phyloP scores from a whole-genome alignment of 2,329 filamentous ascomycete genomes.

The Hysterium pulicare region DNA sequence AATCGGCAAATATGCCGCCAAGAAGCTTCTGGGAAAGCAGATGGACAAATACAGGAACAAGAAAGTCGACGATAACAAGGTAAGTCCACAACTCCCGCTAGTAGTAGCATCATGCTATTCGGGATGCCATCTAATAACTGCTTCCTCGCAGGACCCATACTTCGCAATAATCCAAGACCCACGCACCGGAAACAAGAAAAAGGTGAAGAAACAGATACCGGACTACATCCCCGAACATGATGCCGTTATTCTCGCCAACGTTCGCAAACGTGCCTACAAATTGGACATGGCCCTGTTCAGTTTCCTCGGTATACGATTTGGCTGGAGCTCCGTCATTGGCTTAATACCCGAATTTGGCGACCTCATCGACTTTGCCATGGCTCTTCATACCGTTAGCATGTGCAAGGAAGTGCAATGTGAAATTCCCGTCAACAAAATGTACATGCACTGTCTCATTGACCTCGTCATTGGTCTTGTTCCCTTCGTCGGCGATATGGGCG shows the following conservation, averaged over 20 bases:
- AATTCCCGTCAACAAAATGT: conserved; percentile 67
- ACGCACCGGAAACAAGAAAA: conserved; percentile 76
- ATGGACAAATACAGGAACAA: conserved; percentile 48
- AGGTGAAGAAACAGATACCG: conserved; percentile 79
- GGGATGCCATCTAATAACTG: conserved; percentile 7
- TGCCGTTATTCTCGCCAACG: conserved; percentile 74
- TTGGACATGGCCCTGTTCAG: conserved; percentile 84
- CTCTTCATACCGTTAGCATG: conserved; percentile 69
- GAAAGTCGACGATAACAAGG: conserved; percentile 39
- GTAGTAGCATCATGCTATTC: no score
- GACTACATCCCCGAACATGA: conserved; percentile 81
- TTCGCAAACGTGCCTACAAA: conserved; percentile 79
- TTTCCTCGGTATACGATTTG: conserved; percentile 77
- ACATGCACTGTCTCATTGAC: conserved; percentile 73
- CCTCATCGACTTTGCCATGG: conserved; percentile 67
- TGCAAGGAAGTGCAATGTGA: conserved; percentile 75
- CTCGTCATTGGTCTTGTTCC: conserved; percentile 72
- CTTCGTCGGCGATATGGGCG: conserved; percentile 70
- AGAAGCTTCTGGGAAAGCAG: conserved; percentile 47
- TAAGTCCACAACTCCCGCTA: conserved; percentile 27
- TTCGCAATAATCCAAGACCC: conserved; percentile 79
- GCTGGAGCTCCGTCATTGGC: conserved; percentile 84
- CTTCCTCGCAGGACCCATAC: conserved; percentile 70
- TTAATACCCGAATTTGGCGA: conserved; percentile 78
- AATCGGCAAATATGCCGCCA: conserved; percentile 49